phyloP scores from a whole-genome alignment of 768 basidiomycete genomes.

The Tulasnella sp. region DNA sequence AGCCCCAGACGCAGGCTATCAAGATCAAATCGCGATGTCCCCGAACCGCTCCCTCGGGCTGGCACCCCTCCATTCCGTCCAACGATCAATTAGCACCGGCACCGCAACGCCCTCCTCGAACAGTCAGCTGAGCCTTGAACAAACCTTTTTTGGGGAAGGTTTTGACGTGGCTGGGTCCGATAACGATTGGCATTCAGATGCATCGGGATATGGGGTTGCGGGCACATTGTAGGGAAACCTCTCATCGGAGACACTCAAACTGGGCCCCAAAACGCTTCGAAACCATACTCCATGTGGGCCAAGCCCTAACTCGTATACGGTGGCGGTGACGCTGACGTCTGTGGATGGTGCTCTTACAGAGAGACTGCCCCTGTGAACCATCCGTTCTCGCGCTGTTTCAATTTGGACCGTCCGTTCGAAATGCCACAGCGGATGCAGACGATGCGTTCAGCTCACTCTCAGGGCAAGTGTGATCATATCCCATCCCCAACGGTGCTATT shows the following conservation, averaged over 20 bases:
- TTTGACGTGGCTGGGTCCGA: constrained; percentile 10
- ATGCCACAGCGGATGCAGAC: not conserved
- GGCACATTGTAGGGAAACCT: not conserved
- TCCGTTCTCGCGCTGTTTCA: not conserved
- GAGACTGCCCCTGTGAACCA: constrained; percentile 16
- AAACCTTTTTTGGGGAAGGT: not conserved
- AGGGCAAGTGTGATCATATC: not conserved
- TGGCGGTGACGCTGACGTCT: constrained; percentile 11
- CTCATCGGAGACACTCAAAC: constrained; percentile 1
- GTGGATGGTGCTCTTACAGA: not conserved
- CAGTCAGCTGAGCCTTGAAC: not conserved
- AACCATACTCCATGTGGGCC: not conserved
- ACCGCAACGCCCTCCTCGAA: not conserved
- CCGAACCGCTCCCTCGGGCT: not conserved
- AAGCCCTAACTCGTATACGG: not conserved
- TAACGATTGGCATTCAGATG: constrained; percentile 14
- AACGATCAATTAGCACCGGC: not conserved
- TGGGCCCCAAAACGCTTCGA: not conserved
- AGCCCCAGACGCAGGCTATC: not conserved
- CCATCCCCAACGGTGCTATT: not conserved
- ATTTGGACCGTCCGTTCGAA: not conserved
- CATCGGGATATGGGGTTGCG: not conserved
- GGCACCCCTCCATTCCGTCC: not conserved
- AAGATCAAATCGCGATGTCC: constrained; percentile 13
- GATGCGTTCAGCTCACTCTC: not conserved